These are phyloP conservation scores for Microsporum canis DNA, from an alignment of 2,329 filamentous ascomycete species.

Conservation along the genomic window DNA sequence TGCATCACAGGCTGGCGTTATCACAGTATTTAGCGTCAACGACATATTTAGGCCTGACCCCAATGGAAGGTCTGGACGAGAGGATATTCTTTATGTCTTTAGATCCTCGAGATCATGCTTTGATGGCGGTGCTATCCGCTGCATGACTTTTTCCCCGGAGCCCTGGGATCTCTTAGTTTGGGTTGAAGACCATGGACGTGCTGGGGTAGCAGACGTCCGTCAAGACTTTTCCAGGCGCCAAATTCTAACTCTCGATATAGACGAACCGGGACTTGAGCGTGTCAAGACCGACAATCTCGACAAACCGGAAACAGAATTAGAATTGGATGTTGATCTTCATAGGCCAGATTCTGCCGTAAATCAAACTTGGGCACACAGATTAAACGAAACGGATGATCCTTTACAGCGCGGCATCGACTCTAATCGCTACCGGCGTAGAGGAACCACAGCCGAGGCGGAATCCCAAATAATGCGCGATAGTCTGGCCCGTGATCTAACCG, in stretches of 20 bases:
- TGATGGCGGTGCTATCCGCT: constrained; percentile 69
- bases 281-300: constrained; percentile 23
- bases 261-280: constrained; percentile 25
- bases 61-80: constrained; percentile 37
- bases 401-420: not conserved
- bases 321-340: constrained; percentile 6
- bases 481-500: constrained; percentile 29
- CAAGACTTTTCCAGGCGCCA: constrained; percentile 37
- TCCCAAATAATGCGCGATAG: constrained; percentile 26
- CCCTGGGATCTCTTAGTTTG: constrained; percentile 86
- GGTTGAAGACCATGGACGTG: constrained; percentile 65
- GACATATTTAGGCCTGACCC: constrained; percentile 27
- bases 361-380: not conserved
- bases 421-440: constrained; percentile 4
- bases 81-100: constrained; percentile 63
- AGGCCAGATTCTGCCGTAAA: not conserved
- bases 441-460: constrained; percentile 16
- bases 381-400: not conserved
- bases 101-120: constrained; percentile 61
- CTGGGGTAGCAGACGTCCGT: constrained; percentile 38
- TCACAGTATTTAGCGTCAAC: constrained; percentile 36
- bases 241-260: constrained; percentile 28
- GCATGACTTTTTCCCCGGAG: constrained; percentile 83
- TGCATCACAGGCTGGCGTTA: constrained; percentile 39
- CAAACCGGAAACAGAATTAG: constrained; percentile 17